Evolutionary conservation across 805 yeast species (phyloP), one percentile per base, ranked within the genome.

Genomic region (Dipodascus geniculatus): DNA sequence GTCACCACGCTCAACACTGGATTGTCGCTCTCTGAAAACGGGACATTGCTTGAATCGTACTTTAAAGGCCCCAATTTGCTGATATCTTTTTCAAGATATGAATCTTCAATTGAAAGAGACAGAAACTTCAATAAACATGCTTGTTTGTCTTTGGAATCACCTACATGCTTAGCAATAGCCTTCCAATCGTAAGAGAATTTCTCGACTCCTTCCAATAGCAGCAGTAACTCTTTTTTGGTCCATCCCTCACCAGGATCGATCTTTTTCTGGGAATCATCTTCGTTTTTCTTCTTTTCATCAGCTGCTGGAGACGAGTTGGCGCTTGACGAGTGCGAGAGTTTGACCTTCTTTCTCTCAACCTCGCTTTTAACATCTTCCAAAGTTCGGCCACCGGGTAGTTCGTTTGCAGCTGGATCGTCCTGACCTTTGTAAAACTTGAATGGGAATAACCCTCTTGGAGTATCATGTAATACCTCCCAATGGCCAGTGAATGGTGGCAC

Each of bases 1-100:
- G 96, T 83, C 57, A 93, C 77, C n/a, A 95, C 91, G 38, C 95
- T 84, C 72, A 93, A 76, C 2, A 93, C 89, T 1, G 99, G 99
- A 67, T 93, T 93, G 61, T 93, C 98, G 24, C 83, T 80, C 48
- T 87, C 79, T 38, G 87, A 80, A 51, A 87, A 83, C 14, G 98
- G 96, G 51, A 91, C 75, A 65, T 87, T 85, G 51, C 63, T 61
- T 2, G 95, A 84, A 2, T 91, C 83, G 66, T 78, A 88, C 64
- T 83, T 85, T 58, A 90, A 74, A 14, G 95, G 86, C 0, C 93
- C 90, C 19, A 85, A 66, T 35, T 77, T 74, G 9, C 72, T 71
- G 11, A 59, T 51, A 23, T 60, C 58, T 6, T 59, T 60, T 31
- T 77, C 71, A 57, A 81, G 68, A 63, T 77, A 85, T 54, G 76